Conservation (phyloP, 192 early-diverging fungal genomes). For the Rhizophagus clarus region DNA sequence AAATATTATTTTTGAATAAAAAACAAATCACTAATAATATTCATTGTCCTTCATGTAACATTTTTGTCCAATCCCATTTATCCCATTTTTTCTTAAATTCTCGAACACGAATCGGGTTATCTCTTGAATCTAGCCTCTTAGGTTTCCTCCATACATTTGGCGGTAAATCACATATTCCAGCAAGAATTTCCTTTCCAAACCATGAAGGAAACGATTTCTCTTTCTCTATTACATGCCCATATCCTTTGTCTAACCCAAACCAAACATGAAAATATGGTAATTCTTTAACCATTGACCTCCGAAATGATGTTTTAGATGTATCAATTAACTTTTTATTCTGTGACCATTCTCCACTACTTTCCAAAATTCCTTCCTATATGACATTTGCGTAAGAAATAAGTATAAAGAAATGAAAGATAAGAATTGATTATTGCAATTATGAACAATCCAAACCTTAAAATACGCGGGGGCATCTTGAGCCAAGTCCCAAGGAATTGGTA, state of each 20-base stretch:
- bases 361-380: conserved; percentile 72
- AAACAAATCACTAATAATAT: neutral
- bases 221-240: conserved; percentile 97
- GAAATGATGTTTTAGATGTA: conserved; percentile 67
- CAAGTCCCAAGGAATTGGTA: conserved; percentile 81
- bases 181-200: conserved; percentile 88
- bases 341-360: conserved; percentile 85
- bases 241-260: conserved; percentile 86
- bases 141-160: conserved; percentile 76
- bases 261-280: conserved; percentile 98
- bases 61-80: conserved; percentile 84
- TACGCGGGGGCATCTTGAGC: conserved; percentile 79
- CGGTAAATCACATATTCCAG: conserved; percentile 78
- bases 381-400: neutral
- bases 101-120: conserved; percentile 52
- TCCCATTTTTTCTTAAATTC: conserved; percentile 69
- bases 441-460: conserved; percentile 64
- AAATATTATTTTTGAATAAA: too few relatives aligned
- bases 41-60: conserved; percentile 48
- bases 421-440: conserved; percentile 2
- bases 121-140: conserved; percentile 51
- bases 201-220: conserved; percentile 75
- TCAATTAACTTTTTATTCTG: conserved; percentile 81
- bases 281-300: conserved; percentile 69
- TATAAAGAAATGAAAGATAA: neutral